phyloP scores from a whole-genome alignment of 176 grass and related monocot genomes.

The Poa pratensis region DNA sequence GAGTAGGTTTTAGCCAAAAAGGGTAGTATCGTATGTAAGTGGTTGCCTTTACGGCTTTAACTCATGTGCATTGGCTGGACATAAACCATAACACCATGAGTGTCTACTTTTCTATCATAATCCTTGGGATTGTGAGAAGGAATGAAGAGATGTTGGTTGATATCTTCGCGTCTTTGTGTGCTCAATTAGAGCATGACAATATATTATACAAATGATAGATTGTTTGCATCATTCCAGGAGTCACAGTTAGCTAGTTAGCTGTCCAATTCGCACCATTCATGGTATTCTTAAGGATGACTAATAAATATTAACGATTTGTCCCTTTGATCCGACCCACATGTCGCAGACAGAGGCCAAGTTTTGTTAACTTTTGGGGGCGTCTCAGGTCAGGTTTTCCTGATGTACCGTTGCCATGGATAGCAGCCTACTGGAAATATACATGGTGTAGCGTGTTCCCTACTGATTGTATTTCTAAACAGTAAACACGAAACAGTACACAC shows the following conservation, averaged over 20 bases:
- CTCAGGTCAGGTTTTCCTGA: slow-evolving; percentile 10
- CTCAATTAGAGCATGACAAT: background rate
- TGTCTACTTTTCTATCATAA: background rate
- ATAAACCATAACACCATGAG: background rate
- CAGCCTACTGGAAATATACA: background rate
- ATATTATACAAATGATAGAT: background rate
- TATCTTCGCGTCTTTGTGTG: background rate
- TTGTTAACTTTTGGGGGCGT: background rate
- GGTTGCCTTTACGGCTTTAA: background rate
- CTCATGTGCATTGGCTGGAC: slow-evolving; percentile 7
- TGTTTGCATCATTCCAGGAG: slow-evolving; percentile 5
- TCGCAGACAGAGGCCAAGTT: background rate
- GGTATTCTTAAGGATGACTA: slow-evolving; percentile 7
- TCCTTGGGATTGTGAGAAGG: slow-evolving; percentile 7
- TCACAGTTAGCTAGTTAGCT: slow-evolving; percentile 23
- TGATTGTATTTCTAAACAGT: slow-evolving; percentile 1
- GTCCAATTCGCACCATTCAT: background rate
- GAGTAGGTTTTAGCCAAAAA: slow-evolving; percentile 4
- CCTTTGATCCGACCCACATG: background rate
- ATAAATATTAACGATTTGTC: background rate
- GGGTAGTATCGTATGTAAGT: background rate
- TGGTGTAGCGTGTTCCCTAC: background rate
- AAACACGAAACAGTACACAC: background rate
- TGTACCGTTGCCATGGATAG: background rate
- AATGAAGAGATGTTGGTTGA: background rate